Base-by-base conservation (phyloP, 129 eudicot species). In the Saussurea involucrata region DNA sequence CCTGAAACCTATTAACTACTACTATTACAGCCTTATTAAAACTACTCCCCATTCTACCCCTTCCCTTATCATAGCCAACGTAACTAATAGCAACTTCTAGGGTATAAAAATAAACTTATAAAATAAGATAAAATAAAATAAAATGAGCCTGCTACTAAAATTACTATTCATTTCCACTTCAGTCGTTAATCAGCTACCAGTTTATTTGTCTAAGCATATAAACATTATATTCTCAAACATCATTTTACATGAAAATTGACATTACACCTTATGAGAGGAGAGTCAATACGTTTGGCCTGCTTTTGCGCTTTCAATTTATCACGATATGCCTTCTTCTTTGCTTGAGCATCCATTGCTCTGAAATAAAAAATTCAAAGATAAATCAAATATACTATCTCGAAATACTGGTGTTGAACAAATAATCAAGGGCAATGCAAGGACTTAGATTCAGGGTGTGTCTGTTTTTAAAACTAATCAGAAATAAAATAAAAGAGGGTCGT, bases 201-300 rank as follows among this genome's bases (percentile, higher is more conserved):
- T 63, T 63, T 63, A n/a, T 37, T 63, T 66, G 20, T 60, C 10
- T 27, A 17, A n/a, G 28, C 18, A 29, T 49, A 42, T 25, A 8
- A 46, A 24, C 34, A 69, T 40, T 18, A 75, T 66, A 76, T 29
- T 1, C 17, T 22, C 5, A 24, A 21, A 17, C 36, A 40, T 24
- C 0, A 44, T 18, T 33, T 33, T 37, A 10, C 10, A 66, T 8
- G 11, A 33, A 55, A 63, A 36, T 9, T 7, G 20, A 58, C 11
- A 12, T 21, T 49, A 67, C 89, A 94, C 97, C 97, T 91, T 11
- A 95, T 97, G 33, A 95, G 92, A 80, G 94, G 98, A 67, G 93
- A 86, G 53, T 91, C 90, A 24, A 95, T 95, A 74, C 97, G 96
- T 73, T 86, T 89, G 12, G 84, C 85, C 80, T 80, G 88, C 82